These are phyloP conservation scores for Ganoderma meredithae DNA, from an alignment of 1,284 basidiomycete species.

Conservation along the genomic window DNA sequence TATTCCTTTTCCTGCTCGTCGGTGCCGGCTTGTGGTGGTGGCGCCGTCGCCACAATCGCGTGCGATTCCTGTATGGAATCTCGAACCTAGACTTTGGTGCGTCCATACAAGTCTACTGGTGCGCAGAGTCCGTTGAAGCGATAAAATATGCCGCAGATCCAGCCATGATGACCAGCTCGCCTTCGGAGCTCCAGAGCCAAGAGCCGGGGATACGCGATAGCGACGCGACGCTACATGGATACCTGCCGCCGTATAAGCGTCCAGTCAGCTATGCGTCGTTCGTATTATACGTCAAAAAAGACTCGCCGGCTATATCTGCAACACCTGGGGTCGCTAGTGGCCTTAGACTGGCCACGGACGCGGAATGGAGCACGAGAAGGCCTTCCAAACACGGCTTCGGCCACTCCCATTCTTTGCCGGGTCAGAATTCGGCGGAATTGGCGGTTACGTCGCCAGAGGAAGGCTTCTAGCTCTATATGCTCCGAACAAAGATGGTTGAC, in stretches of 20 bases:
- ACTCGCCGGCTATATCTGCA: neutral
- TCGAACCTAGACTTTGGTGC: conserved; percentile 4
- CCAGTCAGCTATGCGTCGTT: neutral
- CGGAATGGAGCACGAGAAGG: neutral
- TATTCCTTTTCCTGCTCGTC: neutral
- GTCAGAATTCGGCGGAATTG: neutral
- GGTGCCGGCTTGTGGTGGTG: neutral
- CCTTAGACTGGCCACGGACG: neutral
- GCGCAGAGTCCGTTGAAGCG: neutral
- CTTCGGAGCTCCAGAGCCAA: neutral
- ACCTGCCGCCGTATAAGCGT: neutral
- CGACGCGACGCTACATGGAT: neutral
- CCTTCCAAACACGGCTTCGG: neutral
- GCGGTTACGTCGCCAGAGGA: neutral
- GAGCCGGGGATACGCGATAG: neutral
- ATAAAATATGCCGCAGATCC: neutral
- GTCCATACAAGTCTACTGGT: neutral
- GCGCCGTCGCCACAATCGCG: neutral
- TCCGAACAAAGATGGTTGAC: neutral
- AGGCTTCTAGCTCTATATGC: neutral
- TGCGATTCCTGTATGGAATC: neutral
- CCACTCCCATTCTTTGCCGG: neutral
- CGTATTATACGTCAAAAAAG: neutral
- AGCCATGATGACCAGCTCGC: neutral
- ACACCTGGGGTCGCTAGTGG: neutral